Percentiles rank a stretch among this genome's conserved stretches.
Conservation (phyloP, 768 basidiomycete species). For the Wakefieldia striispora region DNA sequence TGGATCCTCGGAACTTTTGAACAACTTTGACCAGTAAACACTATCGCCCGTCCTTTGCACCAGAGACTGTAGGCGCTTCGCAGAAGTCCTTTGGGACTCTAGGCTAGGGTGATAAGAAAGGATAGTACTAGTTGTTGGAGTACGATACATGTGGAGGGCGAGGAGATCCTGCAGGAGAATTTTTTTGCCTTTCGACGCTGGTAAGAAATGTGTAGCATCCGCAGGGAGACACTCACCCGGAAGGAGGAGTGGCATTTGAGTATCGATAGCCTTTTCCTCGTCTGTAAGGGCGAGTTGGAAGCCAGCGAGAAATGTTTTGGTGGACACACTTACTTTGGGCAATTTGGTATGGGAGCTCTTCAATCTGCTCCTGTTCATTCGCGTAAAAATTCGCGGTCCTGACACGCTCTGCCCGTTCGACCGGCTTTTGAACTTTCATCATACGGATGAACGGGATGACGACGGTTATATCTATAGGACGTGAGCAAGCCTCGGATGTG, state of each 20-base stretch:
- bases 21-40: conserved; percentile 36
- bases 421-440: conserved; percentile 32
- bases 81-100: conserved; percentile 25
- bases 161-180: conserved; percentile 45
- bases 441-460: conserved; percentile 51
- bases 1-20: conserved; percentile 38
- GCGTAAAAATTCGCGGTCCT: conserved; percentile 6
- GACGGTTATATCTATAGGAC: conserved; percentile 51
- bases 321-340: conserved; percentile 2
- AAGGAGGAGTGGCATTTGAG: conserved; percentile 46
- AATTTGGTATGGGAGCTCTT: conserved; percentile 11
- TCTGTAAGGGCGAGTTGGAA: conserved; percentile 10
- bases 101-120: conserved; percentile 33
- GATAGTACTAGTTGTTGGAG: conserved; percentile 22
- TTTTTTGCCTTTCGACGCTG: conserved; percentile 8
- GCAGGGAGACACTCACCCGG: conserved; percentile 24
- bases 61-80: conserved; percentile 28
- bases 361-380: background rate
- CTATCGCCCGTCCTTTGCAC: conserved; percentile 30
- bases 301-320: background rate
- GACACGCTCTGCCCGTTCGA: conserved; percentile 9
- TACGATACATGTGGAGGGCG: conserved; percentile 51
- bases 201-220: background rate
- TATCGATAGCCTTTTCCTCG: conserved; percentile 42
- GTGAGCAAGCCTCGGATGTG: conserved; percentile 15